Evolutionary conservation across 495 filamentous ascomycete genomes (phyloP), one percentile per base, ranked within the genome.

Genomic region (Daldinia loculata): DNA sequence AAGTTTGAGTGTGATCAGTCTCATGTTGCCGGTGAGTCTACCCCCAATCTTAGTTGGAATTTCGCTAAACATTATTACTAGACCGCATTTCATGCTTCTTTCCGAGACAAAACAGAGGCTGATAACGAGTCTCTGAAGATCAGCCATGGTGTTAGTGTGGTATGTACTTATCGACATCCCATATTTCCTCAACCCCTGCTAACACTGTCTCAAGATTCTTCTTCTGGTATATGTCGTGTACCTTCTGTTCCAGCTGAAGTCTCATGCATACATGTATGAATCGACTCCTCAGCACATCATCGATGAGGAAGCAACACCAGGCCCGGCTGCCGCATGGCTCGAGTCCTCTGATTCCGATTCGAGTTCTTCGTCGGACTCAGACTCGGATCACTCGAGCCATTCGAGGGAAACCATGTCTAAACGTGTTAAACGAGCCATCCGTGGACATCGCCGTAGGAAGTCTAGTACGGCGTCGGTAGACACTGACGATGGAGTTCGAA

Each of bases 271-370:
- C 78, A 89, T 97, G 78, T 97, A 96, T 71, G 91, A 91, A 65
- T 94, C 93, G 72, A 95, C 91, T 7, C 93, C 94, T 12, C 93
- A 97, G 75, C 88, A 92, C 65, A 90, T 95, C 52, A 94, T 97
- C 66, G 94, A 97, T 66, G 91, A 95, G 76, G 92, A 95, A 74
- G 89, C 92, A 0, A 90, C 92, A 55, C 94, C 94, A 4, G 94
- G 94, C 62, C 86, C 95, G 0, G 83, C 94, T n/a, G 90, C 91
- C 8, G 90, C 91, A 27, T 91, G 94, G 73, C 84, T 97, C 77
- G 88, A 92, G 69, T 87, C 87, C 19, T 92, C 90, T 5, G 89
- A 85, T 70, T 92, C 89, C 81, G 86, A 58, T 83, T 85, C 64
- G 83, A 86, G 82, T 75, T 75, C 84, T 73, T 86, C 83, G 12